Evolutionary conservation across 768 basidiomycete genomes (phyloP).

Genomic region (Tulasnella calospora): DNA sequence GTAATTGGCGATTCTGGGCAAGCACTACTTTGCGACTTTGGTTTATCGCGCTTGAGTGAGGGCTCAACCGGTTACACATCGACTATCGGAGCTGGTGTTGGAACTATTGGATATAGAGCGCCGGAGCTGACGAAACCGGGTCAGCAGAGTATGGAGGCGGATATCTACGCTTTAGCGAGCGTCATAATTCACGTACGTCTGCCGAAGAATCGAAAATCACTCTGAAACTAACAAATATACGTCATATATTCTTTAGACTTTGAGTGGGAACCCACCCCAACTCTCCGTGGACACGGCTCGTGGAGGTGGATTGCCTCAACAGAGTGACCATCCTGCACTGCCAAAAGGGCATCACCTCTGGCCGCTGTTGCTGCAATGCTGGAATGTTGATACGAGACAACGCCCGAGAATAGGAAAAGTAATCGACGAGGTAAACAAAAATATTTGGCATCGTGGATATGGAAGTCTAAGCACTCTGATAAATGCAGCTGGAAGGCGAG

Average conservation of each 20-base stretch:
- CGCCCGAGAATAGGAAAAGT: background rate
- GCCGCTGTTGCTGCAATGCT: background rate
- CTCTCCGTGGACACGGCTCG: background rate
- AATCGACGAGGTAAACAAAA: background rate
- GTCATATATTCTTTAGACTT: background rate
- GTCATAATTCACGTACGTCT: background rate
- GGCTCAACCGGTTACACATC: background rate
- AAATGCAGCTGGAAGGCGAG: no score
- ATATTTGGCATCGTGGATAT: no score
- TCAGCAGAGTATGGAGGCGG: background rate
- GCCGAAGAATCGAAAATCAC: no score
- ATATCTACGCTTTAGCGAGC: background rate
- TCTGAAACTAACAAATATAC: background rate
- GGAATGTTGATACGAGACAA: background rate
- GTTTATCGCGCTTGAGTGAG: background rate
- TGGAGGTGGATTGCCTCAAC: background rate
- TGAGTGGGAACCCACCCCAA: background rate
- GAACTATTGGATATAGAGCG: background rate
- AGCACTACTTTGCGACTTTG: background rate
- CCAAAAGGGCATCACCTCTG: background rate
- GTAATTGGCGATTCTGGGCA: background rate
- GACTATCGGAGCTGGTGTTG: background rate
- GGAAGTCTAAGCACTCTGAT: no score
- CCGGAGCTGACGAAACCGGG: background rate
- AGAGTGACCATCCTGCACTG: background rate